These are phyloP conservation scores for Candida glucosophila DNA, from an alignment of 1,139 yeast genomes.

Conservation along the genomic window DNA sequence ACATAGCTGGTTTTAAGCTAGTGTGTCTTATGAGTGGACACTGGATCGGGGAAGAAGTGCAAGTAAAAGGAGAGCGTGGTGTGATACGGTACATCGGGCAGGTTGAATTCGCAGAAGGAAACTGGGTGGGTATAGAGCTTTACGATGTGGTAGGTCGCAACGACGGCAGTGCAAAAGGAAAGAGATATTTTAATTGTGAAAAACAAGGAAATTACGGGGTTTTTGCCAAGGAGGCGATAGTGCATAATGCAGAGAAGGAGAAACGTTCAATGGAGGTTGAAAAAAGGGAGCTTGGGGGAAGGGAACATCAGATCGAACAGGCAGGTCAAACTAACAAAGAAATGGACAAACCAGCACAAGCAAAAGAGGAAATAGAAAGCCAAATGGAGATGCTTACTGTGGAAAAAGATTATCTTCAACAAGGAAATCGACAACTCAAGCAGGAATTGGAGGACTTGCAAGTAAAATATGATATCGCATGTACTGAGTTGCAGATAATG, in stretches of 20 bases:
- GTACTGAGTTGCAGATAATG: conserved; percentile 30
- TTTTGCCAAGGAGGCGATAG: conserved; percentile 36
- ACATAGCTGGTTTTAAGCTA: too few relatives aligned
- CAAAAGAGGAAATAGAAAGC: conserved; percentile 25
- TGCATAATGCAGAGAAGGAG: conserved; percentile 11
- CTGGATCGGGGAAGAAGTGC: conserved; percentile 39
- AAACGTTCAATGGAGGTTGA: conserved; percentile 21
- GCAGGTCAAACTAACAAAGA: conserved; percentile 42
- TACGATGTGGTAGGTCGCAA: conserved; percentile 63
- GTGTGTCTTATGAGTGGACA: too few relatives aligned
- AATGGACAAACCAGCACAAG: conserved; percentile 29
- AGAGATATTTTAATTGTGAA: conserved; percentile 49
- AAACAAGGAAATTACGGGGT: conserved; percentile 43
- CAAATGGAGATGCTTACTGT: conserved; percentile 13
- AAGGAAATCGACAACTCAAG: conserved; percentile 27
- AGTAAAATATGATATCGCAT: conserved; percentile 26
- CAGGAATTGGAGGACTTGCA: conserved; percentile 20
- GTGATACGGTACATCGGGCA: conserved; percentile 40
- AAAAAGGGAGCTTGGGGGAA: conserved; percentile 19
- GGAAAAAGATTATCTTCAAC: conserved; percentile 8
- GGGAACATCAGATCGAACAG: conserved; percentile 27
- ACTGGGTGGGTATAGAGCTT: conserved; percentile 77
- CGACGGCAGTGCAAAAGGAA: conserved; percentile 66
- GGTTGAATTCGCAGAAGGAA: conserved; percentile 53
- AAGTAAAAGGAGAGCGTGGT: conserved; percentile 36